phyloP scores from a whole-genome alignment of 768 basidiomycete genomes.

The Sarcomyxa edulis region DNA sequence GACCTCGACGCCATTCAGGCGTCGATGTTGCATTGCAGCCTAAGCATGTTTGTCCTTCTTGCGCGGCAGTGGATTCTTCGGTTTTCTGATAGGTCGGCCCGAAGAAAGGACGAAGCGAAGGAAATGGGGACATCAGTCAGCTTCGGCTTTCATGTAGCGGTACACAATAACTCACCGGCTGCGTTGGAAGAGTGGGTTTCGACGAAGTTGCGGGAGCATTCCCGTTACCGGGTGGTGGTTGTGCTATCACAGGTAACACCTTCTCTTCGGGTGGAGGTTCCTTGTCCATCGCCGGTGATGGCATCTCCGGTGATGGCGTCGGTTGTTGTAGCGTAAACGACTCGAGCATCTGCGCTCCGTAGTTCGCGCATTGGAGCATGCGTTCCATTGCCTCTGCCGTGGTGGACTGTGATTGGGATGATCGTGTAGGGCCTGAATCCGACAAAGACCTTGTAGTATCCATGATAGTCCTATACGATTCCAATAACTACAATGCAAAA shows the following conservation, averaged over 20 bases:
- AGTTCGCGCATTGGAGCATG: slow-evolving; percentile 38
- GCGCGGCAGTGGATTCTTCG: slow-evolving; percentile 40
- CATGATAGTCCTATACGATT: slow-evolving; percentile 10
- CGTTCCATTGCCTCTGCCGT: slow-evolving; percentile 28
- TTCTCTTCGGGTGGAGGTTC: too few relatives aligned
- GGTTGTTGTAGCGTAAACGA: slow-evolving; percentile 18
- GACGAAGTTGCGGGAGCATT: background rate
- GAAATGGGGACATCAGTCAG: background rate
- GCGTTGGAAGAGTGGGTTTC: background rate
- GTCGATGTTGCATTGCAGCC: slow-evolving; percentile 83
- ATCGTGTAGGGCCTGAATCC: background rate
- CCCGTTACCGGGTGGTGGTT: slow-evolving; percentile 3
- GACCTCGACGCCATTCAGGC: slow-evolving; percentile 83
- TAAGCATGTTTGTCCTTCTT: slow-evolving; percentile 70
- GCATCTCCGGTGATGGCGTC: slow-evolving; percentile 7
- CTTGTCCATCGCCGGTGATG: slow-evolving; percentile 4
- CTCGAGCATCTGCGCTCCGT: slow-evolving; percentile 42
- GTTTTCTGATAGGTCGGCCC: slow-evolving; percentile 15
- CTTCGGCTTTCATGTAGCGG: background rate
- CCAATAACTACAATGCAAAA: slow-evolving; percentile 4
- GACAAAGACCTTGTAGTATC: slow-evolving; percentile 6
- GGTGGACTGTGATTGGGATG: slow-evolving; percentile 2
- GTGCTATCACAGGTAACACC: slow-evolving; percentile 1
- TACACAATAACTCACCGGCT: slow-evolving; percentile 1
- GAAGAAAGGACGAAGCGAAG: slow-evolving; percentile 3